These are phyloP conservation scores for Periglandula ipomoeae DNA, from an alignment of 2,329 filamentous ascomycete species.

Conservation along the genomic window DNA sequence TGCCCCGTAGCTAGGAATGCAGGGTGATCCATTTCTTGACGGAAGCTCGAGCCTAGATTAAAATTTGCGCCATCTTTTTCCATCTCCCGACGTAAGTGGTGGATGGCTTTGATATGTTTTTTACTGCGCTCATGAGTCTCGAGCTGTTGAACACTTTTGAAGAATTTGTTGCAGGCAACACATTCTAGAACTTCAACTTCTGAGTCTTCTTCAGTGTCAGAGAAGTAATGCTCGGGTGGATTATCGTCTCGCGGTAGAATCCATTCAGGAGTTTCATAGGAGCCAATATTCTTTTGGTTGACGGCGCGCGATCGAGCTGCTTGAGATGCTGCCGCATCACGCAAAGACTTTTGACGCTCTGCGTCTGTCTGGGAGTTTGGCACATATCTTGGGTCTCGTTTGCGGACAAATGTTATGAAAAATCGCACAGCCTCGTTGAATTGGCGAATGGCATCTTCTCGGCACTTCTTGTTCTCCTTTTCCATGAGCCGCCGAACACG, in stretches of 20 bases:
- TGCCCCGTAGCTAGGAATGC: not conserved
- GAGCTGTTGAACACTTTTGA: constrained; percentile 87
- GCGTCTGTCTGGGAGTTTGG: constrained; percentile 68
- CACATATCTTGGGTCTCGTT: constrained; percentile 79
- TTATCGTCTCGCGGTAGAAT: constrained; percentile 49
- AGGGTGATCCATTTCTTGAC: not conserved
- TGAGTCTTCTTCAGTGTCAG: constrained; percentile 43
- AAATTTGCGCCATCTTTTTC: constrained; percentile 63
- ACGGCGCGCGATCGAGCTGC: constrained; percentile 74
- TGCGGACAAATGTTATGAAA: constrained; percentile 79
- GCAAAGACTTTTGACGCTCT: constrained; percentile 68
- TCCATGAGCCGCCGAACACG: constrained; percentile 78
- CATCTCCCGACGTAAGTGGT: constrained; percentile 76
- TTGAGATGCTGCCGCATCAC: constrained; percentile 73
- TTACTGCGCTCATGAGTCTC: constrained; percentile 93
- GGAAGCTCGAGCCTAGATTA: constrained; percentile 26
- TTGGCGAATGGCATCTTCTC: constrained; percentile 74
- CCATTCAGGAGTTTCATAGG: constrained; percentile 65
- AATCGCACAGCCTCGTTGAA: constrained; percentile 90
- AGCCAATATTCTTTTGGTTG: constrained; percentile 64
- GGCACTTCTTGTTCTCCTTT: constrained; percentile 80
- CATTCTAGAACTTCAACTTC: constrained; percentile 61
- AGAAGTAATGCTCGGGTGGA: constrained; percentile 53
- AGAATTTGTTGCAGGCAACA: constrained; percentile 66
- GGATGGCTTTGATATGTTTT: constrained; percentile 83